Percentiles rank a stretch among this genome's conserved stretches.
Conservation (phyloP, 2,329 filamentous ascomycete genomes). For the Aspergillus latus region DNA sequence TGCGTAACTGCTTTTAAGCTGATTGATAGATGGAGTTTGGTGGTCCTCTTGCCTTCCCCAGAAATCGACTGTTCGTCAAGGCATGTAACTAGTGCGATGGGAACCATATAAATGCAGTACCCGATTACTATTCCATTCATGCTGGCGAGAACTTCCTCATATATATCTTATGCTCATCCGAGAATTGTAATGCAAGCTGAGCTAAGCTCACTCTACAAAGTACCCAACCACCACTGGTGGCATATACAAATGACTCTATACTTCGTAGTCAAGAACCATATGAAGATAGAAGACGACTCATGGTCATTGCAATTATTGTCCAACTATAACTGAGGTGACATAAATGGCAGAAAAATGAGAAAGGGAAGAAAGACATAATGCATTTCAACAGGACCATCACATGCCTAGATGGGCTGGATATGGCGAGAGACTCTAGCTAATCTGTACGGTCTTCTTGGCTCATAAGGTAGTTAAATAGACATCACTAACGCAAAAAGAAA, state of each 20-base stretch:
- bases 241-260: too few relatives aligned
- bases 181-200: too few relatives aligned
- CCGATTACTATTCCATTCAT: too few relatives aligned
- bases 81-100: too few relatives aligned
- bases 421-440: constrained; percentile 16
- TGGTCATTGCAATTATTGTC: constrained; percentile 10
- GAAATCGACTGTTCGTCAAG: too few relatives aligned
- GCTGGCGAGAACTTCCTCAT: too few relatives aligned
- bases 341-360: background rate
- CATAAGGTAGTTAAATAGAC: constrained; percentile 2
- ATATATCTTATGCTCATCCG: too few relatives aligned
- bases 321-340: constrained; percentile 14
- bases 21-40: too few relatives aligned
- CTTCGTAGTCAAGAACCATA: background rate
- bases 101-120: too few relatives aligned
- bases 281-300: background rate
- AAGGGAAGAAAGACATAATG: constrained; percentile 14
- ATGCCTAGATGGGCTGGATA: background rate
- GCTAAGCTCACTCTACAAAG: background rate
- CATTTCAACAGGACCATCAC: constrained; percentile 15
- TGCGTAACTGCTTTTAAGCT: too few relatives aligned
- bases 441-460: constrained; percentile 10
- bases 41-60: too few relatives aligned
- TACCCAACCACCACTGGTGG: background rate
- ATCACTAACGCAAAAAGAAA: background rate